Percentiles rank a stretch among this genome's conserved stretches.
Evolutionary conservation across 2,329 filamentous ascomycete genomes (phyloP).

Genomic region (Pseudogymnoascus destructans): DNA sequence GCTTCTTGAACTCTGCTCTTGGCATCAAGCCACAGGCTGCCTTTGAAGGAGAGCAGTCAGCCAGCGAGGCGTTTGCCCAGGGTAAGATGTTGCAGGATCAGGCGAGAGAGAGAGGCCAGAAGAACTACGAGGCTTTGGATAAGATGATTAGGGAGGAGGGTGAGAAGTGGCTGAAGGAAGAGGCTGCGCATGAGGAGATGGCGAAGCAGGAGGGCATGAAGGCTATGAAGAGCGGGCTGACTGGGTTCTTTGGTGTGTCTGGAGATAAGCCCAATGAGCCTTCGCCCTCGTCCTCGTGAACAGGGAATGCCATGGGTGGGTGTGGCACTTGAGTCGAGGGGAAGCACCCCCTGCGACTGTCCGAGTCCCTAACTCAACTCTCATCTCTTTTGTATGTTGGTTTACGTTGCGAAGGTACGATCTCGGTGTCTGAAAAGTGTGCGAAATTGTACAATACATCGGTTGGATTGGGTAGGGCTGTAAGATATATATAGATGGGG

Average conservation of each 20-base stretch:
- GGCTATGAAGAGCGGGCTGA: conserved; percentile 74
- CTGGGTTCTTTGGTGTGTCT: conserved; percentile 36
- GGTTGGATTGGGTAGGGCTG: neutral
- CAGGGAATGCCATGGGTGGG: conserved; percentile 1
- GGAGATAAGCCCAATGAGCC: conserved; percentile 6
- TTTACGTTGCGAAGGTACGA: neutral
- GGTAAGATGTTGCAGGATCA: conserved; percentile 97
- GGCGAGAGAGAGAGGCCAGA: conserved; percentile 80
- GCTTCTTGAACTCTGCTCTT: conserved; percentile 56
- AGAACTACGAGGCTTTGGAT: conserved; percentile 80
- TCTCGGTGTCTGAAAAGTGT: neutral
- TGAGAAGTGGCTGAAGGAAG: conserved; percentile 90
- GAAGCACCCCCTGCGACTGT: neutral
- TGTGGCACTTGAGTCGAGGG: conserved; percentile 3
- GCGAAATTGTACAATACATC: conserved; percentile 5
- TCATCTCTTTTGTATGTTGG: neutral
- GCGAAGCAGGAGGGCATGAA: conserved; percentile 81
- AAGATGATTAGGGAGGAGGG: conserved; percentile 86
- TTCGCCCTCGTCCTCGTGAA: neutral
- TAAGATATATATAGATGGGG: conserved; percentile 5
- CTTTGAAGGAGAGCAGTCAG: conserved; percentile 57
- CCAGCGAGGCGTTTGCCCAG: conserved; percentile 67
- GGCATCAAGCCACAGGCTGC: conserved; percentile 62
- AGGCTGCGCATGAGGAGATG: conserved; percentile 78
- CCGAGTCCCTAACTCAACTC: neutral